Conservation (phyloP, 768 basidiomycete species). For the Naganishia kalamii region DNA sequence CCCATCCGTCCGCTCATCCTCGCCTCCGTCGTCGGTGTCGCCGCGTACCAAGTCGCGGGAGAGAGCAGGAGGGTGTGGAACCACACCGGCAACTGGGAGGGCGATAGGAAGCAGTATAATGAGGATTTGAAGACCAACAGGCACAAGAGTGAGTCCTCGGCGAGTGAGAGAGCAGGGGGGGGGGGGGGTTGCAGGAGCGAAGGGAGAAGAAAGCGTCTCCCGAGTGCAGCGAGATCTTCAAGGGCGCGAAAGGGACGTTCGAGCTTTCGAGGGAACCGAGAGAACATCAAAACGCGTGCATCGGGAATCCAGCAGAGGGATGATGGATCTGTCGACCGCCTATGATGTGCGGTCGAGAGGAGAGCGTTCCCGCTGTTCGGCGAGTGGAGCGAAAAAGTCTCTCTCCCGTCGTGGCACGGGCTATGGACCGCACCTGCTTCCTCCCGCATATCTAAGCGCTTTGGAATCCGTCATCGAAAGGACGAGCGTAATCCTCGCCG, state of each 20-base stretch:
- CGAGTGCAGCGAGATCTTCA: not conserved
- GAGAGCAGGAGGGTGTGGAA: slow-evolving; percentile 20
- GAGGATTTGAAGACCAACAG: slow-evolving; percentile 26
- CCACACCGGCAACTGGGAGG: slow-evolving; percentile 19
- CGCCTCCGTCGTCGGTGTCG: not conserved
- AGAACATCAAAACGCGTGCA: not conserved
- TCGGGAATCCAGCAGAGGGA: no score
- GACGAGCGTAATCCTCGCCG: not conserved
- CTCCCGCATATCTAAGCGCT: no score
- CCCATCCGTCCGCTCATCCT: not conserved
- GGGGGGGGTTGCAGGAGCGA: not conserved
- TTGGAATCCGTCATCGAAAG: not conserved
- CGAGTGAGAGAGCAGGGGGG: not conserved
- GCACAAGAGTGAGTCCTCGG: slow-evolving; percentile 25
- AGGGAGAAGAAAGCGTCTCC: no score
- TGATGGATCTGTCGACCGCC: no score
- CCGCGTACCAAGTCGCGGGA: not conserved
- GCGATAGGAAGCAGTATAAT: slow-evolving; percentile 17
- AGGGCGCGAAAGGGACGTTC: not conserved
- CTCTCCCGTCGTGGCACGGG: not conserved
- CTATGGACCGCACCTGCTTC: no score
- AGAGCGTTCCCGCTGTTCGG: no score
- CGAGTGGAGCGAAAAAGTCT: no score
- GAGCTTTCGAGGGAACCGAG: not conserved
- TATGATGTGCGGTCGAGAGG: no score